Evolutionary conservation across 768 basidiomycete species (phyloP).

Genomic region (Lactarius vividus): DNA sequence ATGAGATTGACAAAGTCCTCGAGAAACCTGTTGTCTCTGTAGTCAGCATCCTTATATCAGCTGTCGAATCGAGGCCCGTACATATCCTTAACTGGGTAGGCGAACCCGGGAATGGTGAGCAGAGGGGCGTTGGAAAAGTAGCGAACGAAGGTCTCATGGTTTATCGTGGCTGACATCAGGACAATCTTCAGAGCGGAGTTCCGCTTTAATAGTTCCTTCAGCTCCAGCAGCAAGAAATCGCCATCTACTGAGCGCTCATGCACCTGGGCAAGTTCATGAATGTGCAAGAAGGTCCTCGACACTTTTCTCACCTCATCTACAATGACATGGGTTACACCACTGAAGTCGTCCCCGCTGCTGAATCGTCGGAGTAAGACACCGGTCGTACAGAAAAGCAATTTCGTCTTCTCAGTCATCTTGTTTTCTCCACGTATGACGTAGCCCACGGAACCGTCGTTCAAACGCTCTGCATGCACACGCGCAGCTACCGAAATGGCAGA

Average conservation of each 20-base stretch:
- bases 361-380: constrained; percentile 86
- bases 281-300: background rate
- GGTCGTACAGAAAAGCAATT: constrained; percentile 88
- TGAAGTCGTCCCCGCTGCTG: constrained; percentile 66
- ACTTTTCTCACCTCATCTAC: constrained; percentile 73
- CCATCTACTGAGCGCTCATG: constrained; percentile 92
- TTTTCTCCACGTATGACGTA: constrained; percentile 89
- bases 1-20: constrained; percentile 23
- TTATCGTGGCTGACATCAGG: constrained; percentile 95
- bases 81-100: constrained; percentile 76
- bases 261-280: constrained; percentile 47
- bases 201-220: constrained; percentile 66
- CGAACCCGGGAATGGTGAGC: constrained; percentile 79
- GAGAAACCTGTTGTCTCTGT: constrained; percentile 19
- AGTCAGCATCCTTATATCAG: background rate
- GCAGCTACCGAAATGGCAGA: constrained; percentile 87
- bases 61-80: constrained; percentile 35
- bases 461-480: constrained; percentile 79
- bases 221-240: constrained; percentile 83
- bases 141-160: constrained; percentile 76
- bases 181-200: constrained; percentile 73
- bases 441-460: constrained; percentile 75
- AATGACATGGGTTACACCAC: constrained; percentile 76
- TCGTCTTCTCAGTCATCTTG: constrained; percentile 61
- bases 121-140: constrained; percentile 84